Percentiles rank a stretch among this genome's conserved stretches.
These are phyloP conservation scores for Calonectria pseudoreteaudii DNA, from an alignment of 2,329 filamentous ascomycete species.

Conservation along the genomic window DNA sequence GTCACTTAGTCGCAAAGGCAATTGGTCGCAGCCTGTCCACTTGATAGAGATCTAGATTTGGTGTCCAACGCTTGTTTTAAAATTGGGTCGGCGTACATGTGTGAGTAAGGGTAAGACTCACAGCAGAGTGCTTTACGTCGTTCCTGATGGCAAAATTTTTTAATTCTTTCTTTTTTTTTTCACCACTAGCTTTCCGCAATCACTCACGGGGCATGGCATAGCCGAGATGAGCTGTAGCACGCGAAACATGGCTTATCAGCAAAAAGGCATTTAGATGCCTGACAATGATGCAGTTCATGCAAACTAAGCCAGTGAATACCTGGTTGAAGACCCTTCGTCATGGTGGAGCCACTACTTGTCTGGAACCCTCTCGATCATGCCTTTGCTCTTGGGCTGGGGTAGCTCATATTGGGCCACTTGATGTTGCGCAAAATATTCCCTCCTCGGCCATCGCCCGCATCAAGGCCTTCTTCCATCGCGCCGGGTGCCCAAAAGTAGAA, in stretches of 20 bases:
- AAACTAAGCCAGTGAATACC: neutral
- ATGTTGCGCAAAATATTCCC: neutral
- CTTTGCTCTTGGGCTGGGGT: neutral
- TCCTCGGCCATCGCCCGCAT: constrained; percentile 1
- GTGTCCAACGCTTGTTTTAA: neutral
- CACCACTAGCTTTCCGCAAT: neutral
- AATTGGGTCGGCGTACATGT: neutral
- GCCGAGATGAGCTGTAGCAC: neutral
- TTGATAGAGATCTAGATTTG: constrained; percentile 13
- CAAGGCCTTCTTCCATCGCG: neutral
- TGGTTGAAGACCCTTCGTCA: neutral
- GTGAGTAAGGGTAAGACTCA: neutral
- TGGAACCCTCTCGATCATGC: neutral
- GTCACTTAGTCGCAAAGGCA: neutral
- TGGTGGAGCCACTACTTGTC: neutral
- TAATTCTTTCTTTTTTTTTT: neutral
- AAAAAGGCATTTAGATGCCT: constrained; percentile 3
- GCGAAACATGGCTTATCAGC: neutral
- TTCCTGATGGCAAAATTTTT: neutral
- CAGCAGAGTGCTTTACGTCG: neutral
- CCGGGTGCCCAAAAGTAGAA: constrained; percentile 12
- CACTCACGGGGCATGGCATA: neutral
- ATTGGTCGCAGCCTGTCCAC: neutral
- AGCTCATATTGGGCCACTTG: neutral
- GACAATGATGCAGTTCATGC: constrained; percentile 16